Evolutionary conservation across 1,139 yeast species (phyloP), one percentile per base, ranked within the genome.

Genomic region (Yamadazyma diospyri): DNA sequence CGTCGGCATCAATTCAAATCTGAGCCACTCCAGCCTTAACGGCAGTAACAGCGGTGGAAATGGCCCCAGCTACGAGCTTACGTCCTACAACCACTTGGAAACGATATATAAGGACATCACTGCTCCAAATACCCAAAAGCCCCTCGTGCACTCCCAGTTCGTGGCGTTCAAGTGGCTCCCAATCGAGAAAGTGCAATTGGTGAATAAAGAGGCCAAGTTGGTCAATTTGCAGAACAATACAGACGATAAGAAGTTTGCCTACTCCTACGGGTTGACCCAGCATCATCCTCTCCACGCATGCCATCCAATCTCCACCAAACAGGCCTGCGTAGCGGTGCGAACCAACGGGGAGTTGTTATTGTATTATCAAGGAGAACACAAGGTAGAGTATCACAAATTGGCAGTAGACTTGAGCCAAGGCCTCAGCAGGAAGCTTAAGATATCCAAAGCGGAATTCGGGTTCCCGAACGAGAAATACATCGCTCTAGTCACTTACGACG

Each of bases 161-260:
- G 62, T 76, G 8, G 74, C 80, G 0, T 72, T 80, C 52, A 73
- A 76, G 43, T 84, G 94, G 94, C 61, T 84, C 27, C 77, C 78
- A 32, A 63, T 76, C 10, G 86, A 81, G 33, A 83, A 83, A 45
- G 72, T 81, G 0, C 74, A 75, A 38, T 61, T 78, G 29, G 61
- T 70, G 14, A 74, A 68, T 43, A 63, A 71, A 14, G 80, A 82
- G 1, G 82, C 85, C 0, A 43, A 47, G 2, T 37, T 58, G 28
- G 52, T 58, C 1, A 54, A 26, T 16, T 18, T 27, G 13, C 23
- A 24, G 6, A 25, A 18, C 4, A 5, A 15, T 19, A 11, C 5
- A 8, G 22, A 26, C 16, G 29, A 35, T 22, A 34, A 32, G 11
- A 46, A 55, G 12, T 41, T 54, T 28, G 42, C 53, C 6, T 78